Conservation (phyloP, 495 filamentous ascomycete species). For the Clavariopsis aquatica region DNA sequence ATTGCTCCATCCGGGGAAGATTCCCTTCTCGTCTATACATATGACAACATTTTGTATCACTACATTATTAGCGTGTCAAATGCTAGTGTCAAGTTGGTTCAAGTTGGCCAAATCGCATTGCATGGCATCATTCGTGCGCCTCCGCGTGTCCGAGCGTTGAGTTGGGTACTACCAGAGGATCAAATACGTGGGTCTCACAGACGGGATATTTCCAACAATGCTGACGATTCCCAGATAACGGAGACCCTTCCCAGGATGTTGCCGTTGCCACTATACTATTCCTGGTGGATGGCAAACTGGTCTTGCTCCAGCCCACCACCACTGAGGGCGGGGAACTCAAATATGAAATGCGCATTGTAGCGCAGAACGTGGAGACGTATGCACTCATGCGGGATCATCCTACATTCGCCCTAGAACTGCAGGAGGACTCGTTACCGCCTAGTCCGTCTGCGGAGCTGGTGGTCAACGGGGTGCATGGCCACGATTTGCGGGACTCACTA, state of each 20-base stretch:
- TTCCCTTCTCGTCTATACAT: conserved; percentile 92
- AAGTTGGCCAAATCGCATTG: conserved; percentile 95
- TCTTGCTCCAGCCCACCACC: conserved; percentile 82
- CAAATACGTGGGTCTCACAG: conserved; percentile 63
- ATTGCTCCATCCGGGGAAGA: conserved; percentile 88
- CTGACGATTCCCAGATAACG: conserved; percentile 57
- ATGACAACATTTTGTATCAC: conserved; percentile 94
- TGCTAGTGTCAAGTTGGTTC: conserved; percentile 72
- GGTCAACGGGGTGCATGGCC: conserved; percentile 50
- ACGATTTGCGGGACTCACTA: conserved; percentile 77
- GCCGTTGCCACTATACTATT: conserved; percentile 92
- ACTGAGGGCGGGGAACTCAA: conserved; percentile 77
- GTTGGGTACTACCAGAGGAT: conserved; percentile 92
- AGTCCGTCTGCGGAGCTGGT: conserved; percentile 56
- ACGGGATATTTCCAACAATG: not conserved
- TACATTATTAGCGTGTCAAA: conserved; percentile 75
- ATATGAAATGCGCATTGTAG: conserved; percentile 97
- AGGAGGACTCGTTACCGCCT: conserved; percentile 50
- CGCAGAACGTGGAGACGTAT: conserved; percentile 94
- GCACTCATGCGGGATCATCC: conserved; percentile 83
- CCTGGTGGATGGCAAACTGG: conserved; percentile 92
- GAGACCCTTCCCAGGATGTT: conserved; percentile 95
- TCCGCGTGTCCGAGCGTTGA: conserved; percentile 85
- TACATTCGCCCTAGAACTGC: conserved; percentile 41
- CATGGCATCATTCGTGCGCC: conserved; percentile 95